Evolutionary conservation across 495 filamentous ascomycete genomes (phyloP).

Genomic region (Neurospora discreta): DNA sequence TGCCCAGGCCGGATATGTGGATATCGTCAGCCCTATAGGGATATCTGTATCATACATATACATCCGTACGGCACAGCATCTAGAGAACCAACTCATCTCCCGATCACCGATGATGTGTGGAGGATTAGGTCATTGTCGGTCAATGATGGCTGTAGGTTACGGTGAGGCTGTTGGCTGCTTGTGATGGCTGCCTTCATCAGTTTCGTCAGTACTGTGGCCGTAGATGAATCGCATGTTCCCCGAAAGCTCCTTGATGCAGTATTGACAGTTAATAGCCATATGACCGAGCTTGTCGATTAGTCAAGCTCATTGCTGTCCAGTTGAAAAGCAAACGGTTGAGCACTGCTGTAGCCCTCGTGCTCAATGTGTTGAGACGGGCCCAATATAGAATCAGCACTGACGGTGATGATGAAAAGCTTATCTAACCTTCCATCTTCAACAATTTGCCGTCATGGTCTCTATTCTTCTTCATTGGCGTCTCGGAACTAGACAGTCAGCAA

Average conservation of each 20-base stretch:
- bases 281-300: neutral
- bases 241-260: neutral
- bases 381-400: neutral
- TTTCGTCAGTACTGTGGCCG: neutral
- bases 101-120: neutral
- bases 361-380: neutral
- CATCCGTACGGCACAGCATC: neutral
- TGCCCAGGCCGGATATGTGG: neutral
- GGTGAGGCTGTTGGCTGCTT: neutral
- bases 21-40: neutral
- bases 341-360: neutral
- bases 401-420: neutral
- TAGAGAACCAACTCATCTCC: neutral
- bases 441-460: neutral
- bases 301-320: neutral
- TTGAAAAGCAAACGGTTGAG: neutral
- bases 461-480: neutral
- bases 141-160: neutral
- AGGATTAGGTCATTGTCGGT: neutral
- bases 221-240: neutral
- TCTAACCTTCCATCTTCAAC: neutral
- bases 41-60: neutral
- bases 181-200: neutral
- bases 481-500: neutral
- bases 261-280: neutral